Percentiles rank a stretch among this genome's conserved stretches.
Conservation (phyloP, 805 yeast species). For the Lipomyces kockii region DNA sequence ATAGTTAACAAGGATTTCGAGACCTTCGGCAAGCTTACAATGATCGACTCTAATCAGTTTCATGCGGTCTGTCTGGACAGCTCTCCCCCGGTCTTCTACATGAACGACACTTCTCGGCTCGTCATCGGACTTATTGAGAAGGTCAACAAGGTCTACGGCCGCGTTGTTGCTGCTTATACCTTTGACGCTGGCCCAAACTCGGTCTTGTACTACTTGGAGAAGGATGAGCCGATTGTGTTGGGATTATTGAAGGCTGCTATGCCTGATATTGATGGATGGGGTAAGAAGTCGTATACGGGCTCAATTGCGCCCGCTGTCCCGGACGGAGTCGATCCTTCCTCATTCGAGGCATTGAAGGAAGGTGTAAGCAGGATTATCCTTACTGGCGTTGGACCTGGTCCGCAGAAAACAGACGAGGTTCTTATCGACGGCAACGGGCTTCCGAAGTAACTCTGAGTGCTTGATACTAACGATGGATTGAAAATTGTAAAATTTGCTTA, state of each 20-base stretch:
- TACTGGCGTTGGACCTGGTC: conserved; percentile 89
- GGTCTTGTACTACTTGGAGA: conserved; percentile 82
- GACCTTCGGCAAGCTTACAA: conserved; percentile 84
- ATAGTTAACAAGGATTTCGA: conserved; percentile 76
- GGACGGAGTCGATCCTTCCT: conserved; percentile 47
- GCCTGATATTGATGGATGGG: conserved; percentile 71
- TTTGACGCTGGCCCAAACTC: conserved; percentile 99
- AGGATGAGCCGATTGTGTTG: conserved; percentile 74
- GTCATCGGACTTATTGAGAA: conserved; percentile 78
- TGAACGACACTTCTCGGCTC: conserved; percentile 87
- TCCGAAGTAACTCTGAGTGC: conserved; percentile 50
- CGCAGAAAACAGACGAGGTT: conserved; percentile 61
- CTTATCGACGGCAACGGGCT: conserved; percentile 64
- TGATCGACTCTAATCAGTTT: conserved; percentile 96
- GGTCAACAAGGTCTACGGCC: conserved; percentile 69
- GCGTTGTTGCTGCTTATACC: conserved; percentile 87
- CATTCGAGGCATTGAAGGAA: conserved; percentile 58
- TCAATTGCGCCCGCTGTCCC: conserved; percentile 40
- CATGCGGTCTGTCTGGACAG: conserved; percentile 98
- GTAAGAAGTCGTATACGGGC: conserved; percentile 46
- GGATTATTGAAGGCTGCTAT: conserved; percentile 69
- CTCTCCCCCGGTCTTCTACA: conserved; percentile 91
- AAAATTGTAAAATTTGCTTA: not conserved
- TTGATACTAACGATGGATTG: not conserved
- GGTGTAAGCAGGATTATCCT: conserved; percentile 85